These are phyloP conservation scores for Kwoniella shandongensis DNA, from an alignment of 768 basidiomycete species.

Conservation along the genomic window DNA sequence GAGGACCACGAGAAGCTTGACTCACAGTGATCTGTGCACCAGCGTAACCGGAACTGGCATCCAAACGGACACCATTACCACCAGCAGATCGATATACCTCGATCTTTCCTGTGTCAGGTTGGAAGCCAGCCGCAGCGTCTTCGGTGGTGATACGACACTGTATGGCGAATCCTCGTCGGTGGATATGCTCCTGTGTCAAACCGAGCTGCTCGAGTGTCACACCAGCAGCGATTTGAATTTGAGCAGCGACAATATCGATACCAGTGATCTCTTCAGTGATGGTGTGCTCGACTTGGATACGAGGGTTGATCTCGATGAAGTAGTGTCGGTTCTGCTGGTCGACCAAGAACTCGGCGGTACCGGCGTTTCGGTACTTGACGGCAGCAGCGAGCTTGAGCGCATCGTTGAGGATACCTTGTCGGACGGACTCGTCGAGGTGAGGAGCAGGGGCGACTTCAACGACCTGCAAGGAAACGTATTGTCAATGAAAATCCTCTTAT, in stretches of 20 bases:
- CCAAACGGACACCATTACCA: slow-evolving; percentile 95
- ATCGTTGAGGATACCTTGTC: slow-evolving; percentile 80
- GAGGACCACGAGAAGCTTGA: slow-evolving; percentile 7
- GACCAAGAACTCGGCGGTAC: slow-evolving; percentile 97
- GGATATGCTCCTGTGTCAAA: slow-evolving; percentile 90
- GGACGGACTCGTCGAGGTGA: slow-evolving; percentile 84
- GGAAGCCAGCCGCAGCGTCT: slow-evolving; percentile 86
- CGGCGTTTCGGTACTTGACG: slow-evolving; percentile 93
- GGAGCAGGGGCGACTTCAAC: slow-evolving; percentile 98
- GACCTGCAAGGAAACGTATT: slow-evolving; percentile 56
- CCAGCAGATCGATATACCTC: slow-evolving; percentile 98
- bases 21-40: slow-evolving; percentile 96
- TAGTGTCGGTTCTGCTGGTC: slow-evolving; percentile 95
- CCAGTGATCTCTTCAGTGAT: slow-evolving; percentile 99
- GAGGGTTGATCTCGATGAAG: slow-evolving; percentile 99
- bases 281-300: slow-evolving; percentile 99
- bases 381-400: slow-evolving; percentile 93
- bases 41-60: slow-evolving; percentile 95
- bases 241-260: slow-evolving; percentile 97
- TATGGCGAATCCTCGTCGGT: slow-evolving; percentile 93
- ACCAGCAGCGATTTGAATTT: slow-evolving; percentile 99
- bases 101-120: slow-evolving; percentile 98
- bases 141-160: slow-evolving; percentile 99
- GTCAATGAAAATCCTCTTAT: too few relatives aligned
- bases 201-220: slow-evolving; percentile 93